A percentile compares a stretch with the other conserved stretches of the same genome.
phyloP scores from a whole-genome alignment of 2,329 filamentous ascomycete species.

The Cytospora piceae region DNA sequence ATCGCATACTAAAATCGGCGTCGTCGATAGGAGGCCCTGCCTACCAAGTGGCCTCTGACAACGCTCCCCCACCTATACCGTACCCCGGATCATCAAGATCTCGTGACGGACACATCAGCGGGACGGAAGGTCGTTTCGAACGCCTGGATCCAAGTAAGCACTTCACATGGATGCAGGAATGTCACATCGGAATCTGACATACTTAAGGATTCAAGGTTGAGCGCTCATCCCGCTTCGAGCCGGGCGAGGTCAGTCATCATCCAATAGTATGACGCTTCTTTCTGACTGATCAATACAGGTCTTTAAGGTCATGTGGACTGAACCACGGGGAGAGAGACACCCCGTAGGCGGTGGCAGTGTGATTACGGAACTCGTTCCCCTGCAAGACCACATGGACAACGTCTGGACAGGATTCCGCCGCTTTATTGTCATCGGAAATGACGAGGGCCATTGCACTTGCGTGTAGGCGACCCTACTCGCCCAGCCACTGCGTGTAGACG shows the following conservation, averaged over 20 bases:
- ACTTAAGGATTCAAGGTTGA: conserved; percentile 20
- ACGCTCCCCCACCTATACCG: background rate
- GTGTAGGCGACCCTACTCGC: conserved; percentile 49
- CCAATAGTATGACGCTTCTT: background rate
- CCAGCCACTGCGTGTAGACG: background rate
- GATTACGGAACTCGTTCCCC: conserved; percentile 38
- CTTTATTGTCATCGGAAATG: conserved; percentile 58
- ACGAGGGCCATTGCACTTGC: conserved; percentile 58
- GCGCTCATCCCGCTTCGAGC: conserved; percentile 12
- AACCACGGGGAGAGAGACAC: conserved; percentile 41
- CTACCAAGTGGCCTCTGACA: conserved; percentile 4
- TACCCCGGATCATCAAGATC: background rate
- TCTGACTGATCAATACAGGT: conserved; percentile 43
- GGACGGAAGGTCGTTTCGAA: conserved; percentile 8
- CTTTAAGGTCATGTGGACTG: conserved; percentile 60
- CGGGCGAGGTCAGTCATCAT: conserved; percentile 11
- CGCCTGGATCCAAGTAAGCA: conserved; percentile 7
- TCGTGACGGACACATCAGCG: background rate
- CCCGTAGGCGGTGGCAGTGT: conserved; percentile 20
- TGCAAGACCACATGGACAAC: conserved; percentile 38
- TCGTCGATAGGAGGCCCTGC: conserved; percentile 1
- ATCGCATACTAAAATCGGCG: background rate
- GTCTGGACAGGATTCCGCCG: conserved; percentile 57
- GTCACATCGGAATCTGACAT: background rate
- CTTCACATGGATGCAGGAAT: too few species aligned